phyloP scores from a whole-genome alignment of 192 early-diverging fungal species.

The Piromyces sp. region DNA sequence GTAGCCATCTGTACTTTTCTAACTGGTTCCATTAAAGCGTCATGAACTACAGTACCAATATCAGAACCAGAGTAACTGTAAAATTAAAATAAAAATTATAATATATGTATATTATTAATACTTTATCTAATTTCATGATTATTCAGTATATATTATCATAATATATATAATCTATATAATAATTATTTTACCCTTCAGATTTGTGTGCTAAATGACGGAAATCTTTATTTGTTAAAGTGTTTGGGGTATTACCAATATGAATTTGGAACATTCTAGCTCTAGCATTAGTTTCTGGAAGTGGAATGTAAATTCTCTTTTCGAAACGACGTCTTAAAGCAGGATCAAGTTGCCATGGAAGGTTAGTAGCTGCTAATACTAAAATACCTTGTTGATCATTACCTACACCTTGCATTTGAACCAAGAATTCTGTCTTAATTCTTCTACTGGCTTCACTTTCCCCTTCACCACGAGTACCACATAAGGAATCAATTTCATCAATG shows the following conservation, averaged over 20 bases:
- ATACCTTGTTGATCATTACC: constrained; percentile 91
- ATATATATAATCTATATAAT: too few relatives aligned
- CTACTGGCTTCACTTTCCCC: constrained; percentile 90
- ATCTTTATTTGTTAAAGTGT: constrained; percentile 52
- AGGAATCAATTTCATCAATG: constrained; percentile 95
- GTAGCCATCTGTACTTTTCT: constrained; percentile 87
- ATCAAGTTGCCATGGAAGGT: constrained; percentile 94
- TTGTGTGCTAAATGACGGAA: constrained; percentile 53
- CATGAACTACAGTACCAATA: constrained; percentile 82
- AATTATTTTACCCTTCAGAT: constrained; percentile 54
- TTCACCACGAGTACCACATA: constrained; percentile 86
- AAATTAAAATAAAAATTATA: neutral
- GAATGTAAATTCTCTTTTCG: constrained; percentile 95
- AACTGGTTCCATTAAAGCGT: constrained; percentile 94
- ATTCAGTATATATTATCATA: too few relatives aligned
- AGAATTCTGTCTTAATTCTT: constrained; percentile 92
- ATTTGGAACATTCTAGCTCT: constrained; percentile 80
- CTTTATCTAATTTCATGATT: too few relatives aligned
- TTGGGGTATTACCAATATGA: constrained; percentile 84
- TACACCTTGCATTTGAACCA: constrained; percentile 96
- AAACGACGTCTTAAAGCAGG: constrained; percentile 84
- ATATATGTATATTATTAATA: neutral
- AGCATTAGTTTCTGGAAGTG: constrained; percentile 76
- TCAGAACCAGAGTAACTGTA: constrained; percentile 81
- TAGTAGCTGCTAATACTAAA: constrained; percentile 87